A percentile compares a stretch with the other conserved stretches of the same genome.
These are phyloP conservation scores for Oryza punctata DNA, from an alignment of 176 grass and related monocot species.

Conservation along the genomic window DNA sequence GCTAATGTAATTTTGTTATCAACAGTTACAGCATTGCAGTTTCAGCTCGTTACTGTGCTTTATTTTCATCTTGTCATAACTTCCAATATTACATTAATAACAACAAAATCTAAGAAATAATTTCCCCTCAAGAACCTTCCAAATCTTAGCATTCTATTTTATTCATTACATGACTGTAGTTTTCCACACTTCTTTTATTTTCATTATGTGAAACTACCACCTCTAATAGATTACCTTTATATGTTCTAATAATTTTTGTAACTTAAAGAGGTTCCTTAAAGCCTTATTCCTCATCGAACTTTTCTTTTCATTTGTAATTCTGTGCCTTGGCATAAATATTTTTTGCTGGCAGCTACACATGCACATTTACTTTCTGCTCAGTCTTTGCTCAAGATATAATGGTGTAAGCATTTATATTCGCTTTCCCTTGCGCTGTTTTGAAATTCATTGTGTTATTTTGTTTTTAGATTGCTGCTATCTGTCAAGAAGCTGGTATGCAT, in stretches of 20 bases:
- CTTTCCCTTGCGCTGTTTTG: not conserved
- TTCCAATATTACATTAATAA: not conserved
- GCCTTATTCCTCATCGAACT: not conserved
- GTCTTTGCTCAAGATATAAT: too few relatives aligned
- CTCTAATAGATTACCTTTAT: not conserved
- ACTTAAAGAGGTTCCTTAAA: not conserved
- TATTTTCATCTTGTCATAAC: not conserved
- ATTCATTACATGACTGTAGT: not conserved
- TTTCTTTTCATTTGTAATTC: too few relatives aligned
- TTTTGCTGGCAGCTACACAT: too few relatives aligned
- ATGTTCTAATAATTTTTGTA: not conserved
- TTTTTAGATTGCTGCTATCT: constrained; percentile 81
- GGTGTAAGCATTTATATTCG: not conserved
- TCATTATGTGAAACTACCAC: too few relatives aligned
- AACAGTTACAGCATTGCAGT: not conserved
- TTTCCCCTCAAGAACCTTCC: not conserved
- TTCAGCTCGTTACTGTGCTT: too few relatives aligned
- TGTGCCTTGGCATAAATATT: too few relatives aligned
- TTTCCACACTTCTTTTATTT: not conserved
- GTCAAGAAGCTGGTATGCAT: constrained; percentile 99
- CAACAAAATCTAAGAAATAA: not conserved
- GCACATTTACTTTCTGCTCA: too few relatives aligned
- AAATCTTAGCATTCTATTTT: not conserved
- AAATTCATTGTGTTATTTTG: not conserved
- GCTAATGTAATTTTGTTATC: not conserved